phyloP scores from a whole-genome alignment of 306 rosid genomes.

The Malus asiatica region DNA sequence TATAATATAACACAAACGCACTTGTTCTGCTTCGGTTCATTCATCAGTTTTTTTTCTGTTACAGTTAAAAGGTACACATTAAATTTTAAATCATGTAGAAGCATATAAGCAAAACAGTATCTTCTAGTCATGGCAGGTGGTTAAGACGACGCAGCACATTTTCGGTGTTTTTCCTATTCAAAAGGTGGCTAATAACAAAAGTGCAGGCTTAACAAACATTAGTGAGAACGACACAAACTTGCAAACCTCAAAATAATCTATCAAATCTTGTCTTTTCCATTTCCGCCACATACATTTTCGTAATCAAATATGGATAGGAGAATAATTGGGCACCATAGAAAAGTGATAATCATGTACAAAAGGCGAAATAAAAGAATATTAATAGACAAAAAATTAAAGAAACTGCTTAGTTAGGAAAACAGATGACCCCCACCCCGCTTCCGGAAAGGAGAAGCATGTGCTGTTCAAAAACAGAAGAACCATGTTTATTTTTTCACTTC shows the following conservation, averaged over 20 bases:
- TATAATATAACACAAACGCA: constrained; percentile 74
- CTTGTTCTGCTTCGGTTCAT: constrained; percentile 41
- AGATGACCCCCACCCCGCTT: not conserved
- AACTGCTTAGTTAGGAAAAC: not conserved
- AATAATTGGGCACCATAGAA: not conserved
- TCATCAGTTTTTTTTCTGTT: constrained; percentile 69
- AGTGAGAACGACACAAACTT: not conserved
- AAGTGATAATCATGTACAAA: not conserved
- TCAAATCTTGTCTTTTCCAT: not conserved
- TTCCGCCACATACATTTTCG: not conserved
- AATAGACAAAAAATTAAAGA: not conserved
- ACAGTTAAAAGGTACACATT: constrained; percentile 10
- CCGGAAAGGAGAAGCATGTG: not conserved
- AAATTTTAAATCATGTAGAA: not conserved
- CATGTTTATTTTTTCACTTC: not conserved
- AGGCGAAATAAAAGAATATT: not conserved
- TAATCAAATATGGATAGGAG: not conserved
- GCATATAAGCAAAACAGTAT: not conserved
- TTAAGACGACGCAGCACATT: not conserved
- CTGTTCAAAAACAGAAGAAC: not conserved
- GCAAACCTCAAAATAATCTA: not conserved
- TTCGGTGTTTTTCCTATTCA: not conserved
- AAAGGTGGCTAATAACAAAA: not conserved
- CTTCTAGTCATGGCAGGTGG: constrained; percentile 1
- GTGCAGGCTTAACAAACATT: not conserved